phyloP scores from a whole-genome alignment of 2,329 filamentous ascomycete genomes.

The Stachybotrys echinatus region DNA sequence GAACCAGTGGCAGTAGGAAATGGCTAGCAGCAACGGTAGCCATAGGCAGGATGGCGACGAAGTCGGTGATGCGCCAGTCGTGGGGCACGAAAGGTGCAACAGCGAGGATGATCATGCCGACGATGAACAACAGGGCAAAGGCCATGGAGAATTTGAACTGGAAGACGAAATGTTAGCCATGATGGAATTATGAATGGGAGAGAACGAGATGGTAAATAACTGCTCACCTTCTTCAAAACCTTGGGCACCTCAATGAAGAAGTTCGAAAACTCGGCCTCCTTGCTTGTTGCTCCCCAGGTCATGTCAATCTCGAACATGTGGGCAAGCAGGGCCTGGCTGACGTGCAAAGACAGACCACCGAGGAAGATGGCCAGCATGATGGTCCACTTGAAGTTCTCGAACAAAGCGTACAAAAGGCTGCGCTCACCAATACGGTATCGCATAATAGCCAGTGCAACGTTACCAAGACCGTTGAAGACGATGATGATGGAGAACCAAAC shows the following conservation, averaged over 20 bases:
- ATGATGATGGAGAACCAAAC: constrained; percentile 78
- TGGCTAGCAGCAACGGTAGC: constrained; percentile 64
- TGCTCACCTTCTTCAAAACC: constrained; percentile 70
- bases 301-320: constrained; percentile 87
- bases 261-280: constrained; percentile 75
- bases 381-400: constrained; percentile 70
- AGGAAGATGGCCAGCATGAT: constrained; percentile 74
- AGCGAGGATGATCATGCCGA: constrained; percentile 60
- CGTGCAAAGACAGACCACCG: constrained; percentile 73
- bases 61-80: constrained; percentile 62
- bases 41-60: constrained; percentile 73
- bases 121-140: constrained; percentile 53
- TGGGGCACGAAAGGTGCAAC: constrained; percentile 59
- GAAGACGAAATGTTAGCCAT: constrained; percentile 11
- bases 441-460: constrained; percentile 66
- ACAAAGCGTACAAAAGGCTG: constrained; percentile 49
- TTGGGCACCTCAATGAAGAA: constrained; percentile 82
- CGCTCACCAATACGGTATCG: constrained; percentile 66
- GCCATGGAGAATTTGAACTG: constrained; percentile 69
- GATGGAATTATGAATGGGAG: constrained; percentile 15
- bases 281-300: constrained; percentile 79
- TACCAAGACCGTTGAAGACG: constrained; percentile 71
- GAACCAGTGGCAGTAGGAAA: constrained; percentile 63
- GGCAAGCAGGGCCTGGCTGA: constrained; percentile 71
- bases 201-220: constrained; percentile 21